Conservation (phyloP, 108 stramenopile species). For the Conticribra weissflogii region DNA sequence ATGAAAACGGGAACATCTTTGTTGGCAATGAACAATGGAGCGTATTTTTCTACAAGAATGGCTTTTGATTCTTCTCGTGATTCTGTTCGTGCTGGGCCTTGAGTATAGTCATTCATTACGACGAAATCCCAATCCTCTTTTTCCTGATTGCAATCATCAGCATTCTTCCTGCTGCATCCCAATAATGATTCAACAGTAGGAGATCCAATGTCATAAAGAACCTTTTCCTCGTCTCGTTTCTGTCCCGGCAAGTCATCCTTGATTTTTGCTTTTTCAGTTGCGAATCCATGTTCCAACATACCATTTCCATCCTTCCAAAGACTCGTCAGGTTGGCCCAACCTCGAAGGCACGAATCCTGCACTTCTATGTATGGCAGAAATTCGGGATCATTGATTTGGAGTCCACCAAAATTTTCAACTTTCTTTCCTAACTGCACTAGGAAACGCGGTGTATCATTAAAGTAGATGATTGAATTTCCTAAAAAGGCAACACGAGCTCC, state of each 20-base stretch:
- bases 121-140: conserved; percentile 60
- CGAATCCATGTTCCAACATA: conserved; percentile 60
- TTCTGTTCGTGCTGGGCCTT: conserved; percentile 58
- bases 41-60: conserved; percentile 48
- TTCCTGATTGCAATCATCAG: background rate
- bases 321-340: conserved; percentile 55
- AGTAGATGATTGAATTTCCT: conserved; percentile 82
- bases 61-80: conserved; percentile 41
- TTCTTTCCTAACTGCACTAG: conserved; percentile 48
- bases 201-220: conserved; percentile 66
- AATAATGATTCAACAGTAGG: conserved; percentile 62
- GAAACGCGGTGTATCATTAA: conserved; percentile 76
- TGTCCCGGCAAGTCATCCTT: background rate
- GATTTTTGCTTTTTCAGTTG: conserved; percentile 36
- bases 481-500: conserved; percentile 54
- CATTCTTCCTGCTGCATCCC: background rate
- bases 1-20: conserved; percentile 50
- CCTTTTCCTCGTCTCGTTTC: conserved; percentile 12
- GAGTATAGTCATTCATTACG: conserved; percentile 81
- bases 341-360: conserved; percentile 72
- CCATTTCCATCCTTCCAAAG: conserved; percentile 70
- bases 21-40: conserved; percentile 45
- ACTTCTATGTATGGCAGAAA: conserved; percentile 8
- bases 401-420: background rate
- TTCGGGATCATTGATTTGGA: background rate